Base-by-base conservation (phyloP, 202 grass and related monocot genomes). In the Eragrostis tef region DNA sequence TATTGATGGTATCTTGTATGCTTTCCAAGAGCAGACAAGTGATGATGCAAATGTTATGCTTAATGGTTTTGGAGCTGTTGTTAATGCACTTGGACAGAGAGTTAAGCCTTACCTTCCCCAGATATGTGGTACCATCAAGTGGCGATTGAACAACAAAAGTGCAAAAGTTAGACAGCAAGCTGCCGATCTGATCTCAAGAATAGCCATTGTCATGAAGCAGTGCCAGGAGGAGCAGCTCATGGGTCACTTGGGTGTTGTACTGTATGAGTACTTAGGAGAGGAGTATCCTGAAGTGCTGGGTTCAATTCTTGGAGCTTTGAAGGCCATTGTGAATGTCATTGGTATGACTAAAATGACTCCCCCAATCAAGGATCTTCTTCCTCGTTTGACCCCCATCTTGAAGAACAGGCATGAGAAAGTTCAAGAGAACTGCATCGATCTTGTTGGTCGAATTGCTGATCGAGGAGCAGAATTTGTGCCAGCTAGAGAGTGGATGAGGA, bases 321-420 rank as follows among this genome's bases (percentile, higher is more conserved):
- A 98, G 70, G 95, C 95, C 70, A 98, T 98, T 1, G 92, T 98
- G 39, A 98, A 98, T 78, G 95, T 98, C 34, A 94, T 98, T 67
- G 95, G 95, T 87, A 98, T 98, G 95, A 95, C 90, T 73, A 98
- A 98, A 82, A 98, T 98, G 95, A 98, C 95, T 45, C 95, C 95
- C 0, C 92, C 95, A 67, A 98, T 98, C 59, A 98, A 98, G 65
- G 95, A 98, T 90, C 89, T 95, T 48, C 92, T 98, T 79, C 95
- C 95, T 73, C 90, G 92, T 9, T 87, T 98, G 64, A 98, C 92
- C 2, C 95, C 95, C 7, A 94, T 98, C 81, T 88, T 98, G 78
- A 98, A 98, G 89, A 98, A 95, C 66, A 88, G 95, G 73, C 95
- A 98, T 3, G 95, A 98, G 74, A 98, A 98, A 74, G 95, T 98